Conservation (phyloP, 2,329 filamentous ascomycete genomes). For the Colletotrichum sojae region DNA sequence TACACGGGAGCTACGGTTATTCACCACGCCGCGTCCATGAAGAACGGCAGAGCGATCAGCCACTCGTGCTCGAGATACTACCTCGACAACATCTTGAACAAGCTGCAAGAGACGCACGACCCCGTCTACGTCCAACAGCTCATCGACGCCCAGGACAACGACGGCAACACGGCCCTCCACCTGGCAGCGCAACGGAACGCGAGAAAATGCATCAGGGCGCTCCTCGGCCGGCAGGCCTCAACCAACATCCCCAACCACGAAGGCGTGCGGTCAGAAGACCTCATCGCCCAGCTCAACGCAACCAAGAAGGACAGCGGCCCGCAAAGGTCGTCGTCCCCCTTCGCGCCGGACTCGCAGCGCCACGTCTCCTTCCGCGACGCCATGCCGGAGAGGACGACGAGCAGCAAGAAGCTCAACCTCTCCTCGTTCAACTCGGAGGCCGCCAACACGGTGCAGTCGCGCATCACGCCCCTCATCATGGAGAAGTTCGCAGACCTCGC, state of each 20-base stretch:
- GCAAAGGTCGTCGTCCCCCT: constrained; percentile 83
- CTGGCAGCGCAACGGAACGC: constrained; percentile 85
- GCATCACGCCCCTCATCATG: constrained; percentile 77
- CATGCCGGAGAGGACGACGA: constrained; percentile 53
- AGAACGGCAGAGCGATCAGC: constrained; percentile 83
- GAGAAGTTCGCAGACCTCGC: constrained; percentile 82
- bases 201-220: constrained; percentile 87
- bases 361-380: constrained; percentile 69
- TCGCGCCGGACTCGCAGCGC: constrained; percentile 72
- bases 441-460: constrained; percentile 77
- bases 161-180: constrained; percentile 89
- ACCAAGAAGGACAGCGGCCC: constrained; percentile 75
- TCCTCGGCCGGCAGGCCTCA: constrained; percentile 84
- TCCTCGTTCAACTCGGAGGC: constrained; percentile 72
- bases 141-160: constrained; percentile 85
- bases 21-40: constrained; percentile 93
- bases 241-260: constrained; percentile 87
- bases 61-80: constrained; percentile 94
- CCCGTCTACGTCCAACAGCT: constrained; percentile 83
- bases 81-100: constrained; percentile 90
- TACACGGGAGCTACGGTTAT: constrained; percentile 89
- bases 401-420: constrained; percentile 55
- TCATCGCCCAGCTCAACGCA: constrained; percentile 83
- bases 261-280: constrained; percentile 86
- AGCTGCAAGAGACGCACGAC: constrained; percentile 83